Percentiles rank a stretch among this genome's conserved stretches.
phyloP scores from a whole-genome alignment of 1,284 basidiomycete genomes.

The Singerocomus rubriflavus region DNA sequence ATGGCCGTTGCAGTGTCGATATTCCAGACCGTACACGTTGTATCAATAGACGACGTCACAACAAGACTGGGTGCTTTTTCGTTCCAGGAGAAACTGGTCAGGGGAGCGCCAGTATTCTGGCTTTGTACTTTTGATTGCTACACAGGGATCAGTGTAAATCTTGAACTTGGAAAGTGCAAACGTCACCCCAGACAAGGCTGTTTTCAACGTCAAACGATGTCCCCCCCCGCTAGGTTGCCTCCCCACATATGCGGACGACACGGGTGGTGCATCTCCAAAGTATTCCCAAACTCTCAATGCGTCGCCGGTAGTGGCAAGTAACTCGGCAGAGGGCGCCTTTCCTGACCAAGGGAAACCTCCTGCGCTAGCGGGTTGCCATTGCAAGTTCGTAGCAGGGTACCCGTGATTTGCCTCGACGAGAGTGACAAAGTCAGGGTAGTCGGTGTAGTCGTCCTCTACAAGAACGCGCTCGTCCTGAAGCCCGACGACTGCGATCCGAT shows the following conservation, averaged over 20 bases:
- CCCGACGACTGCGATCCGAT: slow-evolving; percentile 79
- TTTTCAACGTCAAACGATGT: slow-evolving; percentile 63
- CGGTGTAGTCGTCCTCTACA: slow-evolving; percentile 76
- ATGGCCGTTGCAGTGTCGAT: slow-evolving; percentile 94
- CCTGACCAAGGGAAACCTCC: slow-evolving; percentile 60
- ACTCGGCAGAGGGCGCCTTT: slow-evolving; percentile 61
- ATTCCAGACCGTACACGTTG: slow-evolving; percentile 96
- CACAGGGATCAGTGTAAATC: slow-evolving; percentile 11
- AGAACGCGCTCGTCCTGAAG: slow-evolving; percentile 80
- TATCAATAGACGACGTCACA: slow-evolving; percentile 96
- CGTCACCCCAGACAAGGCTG: slow-evolving; percentile 79
- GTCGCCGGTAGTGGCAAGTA: slow-evolving; percentile 89
- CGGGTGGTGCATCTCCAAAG: slow-evolving; percentile 53
- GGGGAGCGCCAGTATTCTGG: slow-evolving; percentile 78
- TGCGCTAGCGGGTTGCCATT: slow-evolving; percentile 77
- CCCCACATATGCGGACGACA: slow-evolving; percentile 70
- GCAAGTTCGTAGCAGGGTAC: slow-evolving; percentile 80
- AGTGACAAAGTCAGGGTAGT: slow-evolving; percentile 78
- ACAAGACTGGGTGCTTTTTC: slow-evolving; percentile 82
- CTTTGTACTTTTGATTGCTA: slow-evolving; percentile 87
- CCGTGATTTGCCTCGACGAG: slow-evolving; percentile 78
- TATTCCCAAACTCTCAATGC: slow-evolving; percentile 89
- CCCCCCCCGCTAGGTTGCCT: slow-evolving; percentile 53
- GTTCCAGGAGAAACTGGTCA: slow-evolving; percentile 97
- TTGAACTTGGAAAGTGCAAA: slow-evolving; percentile 20